Conservation (phyloP, 306 rosid genomes). For the Glycine soja region DNA sequence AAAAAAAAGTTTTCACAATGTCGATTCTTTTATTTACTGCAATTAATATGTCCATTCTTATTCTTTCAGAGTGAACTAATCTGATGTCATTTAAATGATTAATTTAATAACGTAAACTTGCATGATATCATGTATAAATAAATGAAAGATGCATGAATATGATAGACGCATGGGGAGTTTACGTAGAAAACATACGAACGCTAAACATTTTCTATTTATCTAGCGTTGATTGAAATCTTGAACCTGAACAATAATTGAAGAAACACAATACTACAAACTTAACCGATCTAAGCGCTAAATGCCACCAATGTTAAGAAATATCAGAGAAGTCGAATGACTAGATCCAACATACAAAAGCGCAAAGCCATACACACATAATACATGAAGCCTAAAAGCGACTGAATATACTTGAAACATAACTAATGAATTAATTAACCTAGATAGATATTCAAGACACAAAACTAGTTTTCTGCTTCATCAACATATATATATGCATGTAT, state of each 20-base stretch:
- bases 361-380: not conserved
- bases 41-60: too few relatives aligned
- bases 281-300: not conserved
- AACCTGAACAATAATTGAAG: not conserved
- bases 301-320: not conserved
- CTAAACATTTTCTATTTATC: not conserved
- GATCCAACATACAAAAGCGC: conserved; percentile 18
- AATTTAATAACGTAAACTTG: too few relatives aligned
- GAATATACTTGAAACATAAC: not conserved
- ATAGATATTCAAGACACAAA: not conserved
- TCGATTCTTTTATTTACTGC: too few relatives aligned
- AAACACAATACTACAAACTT: not conserved
- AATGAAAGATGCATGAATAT: too few relatives aligned
- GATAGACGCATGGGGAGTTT: too few relatives aligned
- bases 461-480: not conserved
- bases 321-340: not conserved
- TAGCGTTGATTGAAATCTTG: not conserved
- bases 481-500: too few relatives aligned
- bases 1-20: too few relatives aligned
- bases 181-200: too few relatives aligned
- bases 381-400: not conserved
- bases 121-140: too few relatives aligned
- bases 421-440: not conserved
- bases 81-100: too few relatives aligned
- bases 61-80: too few relatives aligned